Conservation (phyloP, 179 eudicot genomes). For the Actinidia arguta region DNA sequence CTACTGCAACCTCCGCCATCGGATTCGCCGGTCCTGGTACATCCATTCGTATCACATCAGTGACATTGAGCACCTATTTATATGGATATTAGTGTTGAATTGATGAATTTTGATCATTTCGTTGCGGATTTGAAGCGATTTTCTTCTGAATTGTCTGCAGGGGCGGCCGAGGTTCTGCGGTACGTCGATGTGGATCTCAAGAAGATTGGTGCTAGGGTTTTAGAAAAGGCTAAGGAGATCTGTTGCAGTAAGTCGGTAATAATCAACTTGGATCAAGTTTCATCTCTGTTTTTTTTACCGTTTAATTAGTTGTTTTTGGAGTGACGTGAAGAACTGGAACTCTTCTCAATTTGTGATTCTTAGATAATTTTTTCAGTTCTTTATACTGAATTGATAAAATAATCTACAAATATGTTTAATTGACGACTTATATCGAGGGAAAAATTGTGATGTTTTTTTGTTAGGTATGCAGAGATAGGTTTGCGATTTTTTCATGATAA, state of each 20-base stretch:
- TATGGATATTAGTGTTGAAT: neutral
- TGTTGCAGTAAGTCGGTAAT: conserved; percentile 70
- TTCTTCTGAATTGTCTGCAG: conserved; percentile 27
- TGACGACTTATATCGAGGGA: too few species aligned
- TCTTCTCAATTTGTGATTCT: neutral
- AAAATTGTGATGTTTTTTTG: neutral
- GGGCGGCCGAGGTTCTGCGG: conserved; percentile 61
- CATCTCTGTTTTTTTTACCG: neutral
- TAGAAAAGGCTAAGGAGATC: conserved; percentile 62
- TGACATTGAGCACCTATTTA: too few species aligned
- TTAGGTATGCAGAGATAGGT: neutral
- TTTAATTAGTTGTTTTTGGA: neutral
- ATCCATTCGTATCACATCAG: too few species aligned
- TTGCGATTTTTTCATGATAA: neutral
- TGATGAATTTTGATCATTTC: neutral
- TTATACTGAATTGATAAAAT: neutral
- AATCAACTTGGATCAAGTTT: neutral
- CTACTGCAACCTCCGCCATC: conserved; percentile 39
- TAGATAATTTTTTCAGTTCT: neutral
- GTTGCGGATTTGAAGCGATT: neutral
- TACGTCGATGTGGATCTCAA: conserved; percentile 59
- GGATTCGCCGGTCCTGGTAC: conserved; percentile 57
- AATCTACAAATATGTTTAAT: neutral
- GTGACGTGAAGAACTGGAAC: neutral
- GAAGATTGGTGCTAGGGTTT: conserved; percentile 56